A percentile compares a stretch with the other conserved stretches of the same genome.
Evolutionary conservation across 2,329 filamentous ascomycete species (phyloP).

Genomic region (Botrytis byssoidea): DNA sequence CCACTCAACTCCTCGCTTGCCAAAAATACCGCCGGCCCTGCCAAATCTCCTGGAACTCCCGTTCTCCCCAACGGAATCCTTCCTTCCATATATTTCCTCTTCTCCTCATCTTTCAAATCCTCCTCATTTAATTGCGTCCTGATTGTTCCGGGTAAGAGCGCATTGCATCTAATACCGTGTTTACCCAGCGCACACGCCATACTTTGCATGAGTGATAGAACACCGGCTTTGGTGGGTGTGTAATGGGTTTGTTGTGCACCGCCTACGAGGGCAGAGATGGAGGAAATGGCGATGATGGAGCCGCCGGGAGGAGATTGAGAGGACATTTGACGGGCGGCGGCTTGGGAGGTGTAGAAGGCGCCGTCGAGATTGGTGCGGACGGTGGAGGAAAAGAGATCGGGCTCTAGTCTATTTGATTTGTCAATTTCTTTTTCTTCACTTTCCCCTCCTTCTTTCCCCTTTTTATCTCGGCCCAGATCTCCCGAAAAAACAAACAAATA

Average conservation of each 20-base stretch:
- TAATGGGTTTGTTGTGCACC: slow-evolving; percentile 80
- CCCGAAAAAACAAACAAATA: slow-evolving; percentile 1
- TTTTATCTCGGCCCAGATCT: background rate
- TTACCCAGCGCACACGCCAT: slow-evolving; percentile 75
- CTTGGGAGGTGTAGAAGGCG: slow-evolving; percentile 85
- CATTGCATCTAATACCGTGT: slow-evolving; percentile 78
- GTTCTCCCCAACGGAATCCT: slow-evolving; percentile 75
- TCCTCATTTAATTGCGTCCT: slow-evolving; percentile 81
- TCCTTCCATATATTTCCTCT: slow-evolving; percentile 75
- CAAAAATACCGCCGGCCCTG: slow-evolving; percentile 81
- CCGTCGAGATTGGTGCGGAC: slow-evolving; percentile 80
- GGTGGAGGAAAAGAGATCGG: slow-evolving; percentile 68
- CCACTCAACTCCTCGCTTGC: slow-evolving; percentile 74
- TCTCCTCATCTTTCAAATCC: slow-evolving; percentile 70
- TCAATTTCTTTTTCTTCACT: slow-evolving; percentile 7
- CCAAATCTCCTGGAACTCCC: slow-evolving; percentile 72
- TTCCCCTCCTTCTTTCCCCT: too few species aligned
- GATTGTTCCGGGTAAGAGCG: slow-evolving; percentile 78
- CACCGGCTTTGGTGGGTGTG: slow-evolving; percentile 83
- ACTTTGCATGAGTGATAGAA: slow-evolving; percentile 79
- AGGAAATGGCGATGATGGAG: slow-evolving; percentile 74
- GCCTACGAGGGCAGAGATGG: slow-evolving; percentile 73
- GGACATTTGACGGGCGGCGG: slow-evolving; percentile 81
- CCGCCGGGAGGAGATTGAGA: slow-evolving; percentile 59
- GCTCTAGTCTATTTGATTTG: slow-evolving; percentile 51